Evolutionary conservation across 1,139 yeast genomes (phyloP).

Genomic region (Suhomyces anneliseae): DNA sequence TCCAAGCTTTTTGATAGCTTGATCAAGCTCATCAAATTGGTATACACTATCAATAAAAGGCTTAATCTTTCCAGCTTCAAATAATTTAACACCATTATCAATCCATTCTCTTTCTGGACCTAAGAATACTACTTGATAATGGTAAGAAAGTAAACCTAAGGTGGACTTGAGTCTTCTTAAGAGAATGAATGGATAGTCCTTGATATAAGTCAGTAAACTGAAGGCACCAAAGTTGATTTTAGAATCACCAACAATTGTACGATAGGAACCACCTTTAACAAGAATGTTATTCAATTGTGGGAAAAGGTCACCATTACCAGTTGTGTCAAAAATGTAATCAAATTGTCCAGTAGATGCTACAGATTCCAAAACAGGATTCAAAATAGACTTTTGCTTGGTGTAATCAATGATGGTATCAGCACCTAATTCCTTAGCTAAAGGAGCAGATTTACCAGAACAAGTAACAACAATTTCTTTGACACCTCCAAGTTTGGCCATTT

Average conservation of each 20-base stretch:
- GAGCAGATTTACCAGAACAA: conserved; percentile 36
- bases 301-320: conserved; percentile 27
- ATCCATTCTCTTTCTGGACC: conserved; percentile 19
- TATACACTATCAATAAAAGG: conserved; percentile 55
- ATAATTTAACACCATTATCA: conserved; percentile 31
- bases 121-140: conserved; percentile 12
- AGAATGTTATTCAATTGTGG: conserved; percentile 2
- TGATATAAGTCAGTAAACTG: conserved; percentile 7
- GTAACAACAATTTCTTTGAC: conserved; percentile 47
- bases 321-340: conserved; percentile 37
- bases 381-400: conserved; percentile 27
- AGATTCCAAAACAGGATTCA: conserved; percentile 26
- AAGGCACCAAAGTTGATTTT: conserved; percentile 28
- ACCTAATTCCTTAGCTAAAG: conserved; percentile 46
- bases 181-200: conserved; percentile 9
- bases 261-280: conserved; percentile 21
- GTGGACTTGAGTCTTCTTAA: conserved; percentile 10
- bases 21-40: conserved; percentile 46
- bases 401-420: conserved; percentile 56
- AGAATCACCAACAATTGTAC: conserved; percentile 52
- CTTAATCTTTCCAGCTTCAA: conserved; percentile 41
- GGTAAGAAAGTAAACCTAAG: conserved; percentile 18
- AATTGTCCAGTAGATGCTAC: conserved; percentile 32
- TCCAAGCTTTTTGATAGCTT: conserved; percentile 49
- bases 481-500: conserved; percentile 51